Conservation (phyloP, 1,139 yeast species). For the Candida pseudoviswanathii region DNA sequence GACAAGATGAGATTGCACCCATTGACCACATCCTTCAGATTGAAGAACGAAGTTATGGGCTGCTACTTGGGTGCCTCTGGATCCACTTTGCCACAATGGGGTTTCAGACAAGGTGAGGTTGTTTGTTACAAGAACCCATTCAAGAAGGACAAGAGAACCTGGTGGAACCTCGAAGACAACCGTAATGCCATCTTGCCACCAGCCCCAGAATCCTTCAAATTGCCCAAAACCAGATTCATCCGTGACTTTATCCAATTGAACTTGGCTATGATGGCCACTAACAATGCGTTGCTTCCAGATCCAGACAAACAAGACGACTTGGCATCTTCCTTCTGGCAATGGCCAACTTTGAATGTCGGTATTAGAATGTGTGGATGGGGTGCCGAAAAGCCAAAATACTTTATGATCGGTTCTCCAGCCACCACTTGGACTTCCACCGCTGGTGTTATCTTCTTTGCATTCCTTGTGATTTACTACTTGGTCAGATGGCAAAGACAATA, state of each 20-base stretch:
- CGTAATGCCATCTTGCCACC: constrained; percentile 72
- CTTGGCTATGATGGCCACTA: constrained; percentile 98
- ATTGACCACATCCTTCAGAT: constrained; percentile 81
- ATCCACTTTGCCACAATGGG: constrained; percentile 88
- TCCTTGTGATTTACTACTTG: constrained; percentile 56
- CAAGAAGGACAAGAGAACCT: constrained; percentile 86
- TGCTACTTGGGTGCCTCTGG: constrained; percentile 92
- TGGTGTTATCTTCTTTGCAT: constrained; percentile 65
- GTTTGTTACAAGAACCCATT: constrained; percentile 79
- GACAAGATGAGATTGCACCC: constrained; percentile 75
- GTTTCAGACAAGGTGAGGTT: constrained; percentile 97
- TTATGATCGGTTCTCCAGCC: constrained; percentile 88
- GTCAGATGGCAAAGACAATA: constrained; percentile 95
- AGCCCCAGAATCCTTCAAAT: constrained; percentile 69
- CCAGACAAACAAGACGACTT: constrained; percentile 87
- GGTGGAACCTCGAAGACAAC: constrained; percentile 98
- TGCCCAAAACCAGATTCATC: constrained; percentile 82
- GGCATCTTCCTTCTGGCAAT: constrained; percentile 95
- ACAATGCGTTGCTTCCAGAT: constrained; percentile 94
- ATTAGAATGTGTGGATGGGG: constrained; percentile 97
- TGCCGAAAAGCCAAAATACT: constrained; percentile 76
- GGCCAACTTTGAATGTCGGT: constrained; percentile 95
- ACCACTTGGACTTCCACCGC: constrained; percentile 91
- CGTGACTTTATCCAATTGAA: constrained; percentile 91
- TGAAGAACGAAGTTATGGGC: constrained; percentile 64